A percentile compares a stretch with the other conserved stretches of the same genome.
phyloP scores from a whole-genome alignment of 1,284 basidiomycete species.

The Cerioporus squamosus region DNA sequence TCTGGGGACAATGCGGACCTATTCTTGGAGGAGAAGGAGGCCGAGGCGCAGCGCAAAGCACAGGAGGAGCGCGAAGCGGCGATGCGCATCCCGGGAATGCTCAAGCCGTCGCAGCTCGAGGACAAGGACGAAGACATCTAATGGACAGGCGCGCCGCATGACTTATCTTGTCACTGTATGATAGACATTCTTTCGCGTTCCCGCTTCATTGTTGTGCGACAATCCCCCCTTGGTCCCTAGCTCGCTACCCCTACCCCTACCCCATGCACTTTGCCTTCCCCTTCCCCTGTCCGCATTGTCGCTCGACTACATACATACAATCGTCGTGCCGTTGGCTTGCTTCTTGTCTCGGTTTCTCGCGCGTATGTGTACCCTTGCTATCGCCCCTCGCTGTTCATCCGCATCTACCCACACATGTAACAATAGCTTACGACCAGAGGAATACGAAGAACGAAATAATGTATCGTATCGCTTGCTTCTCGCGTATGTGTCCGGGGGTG shows the following conservation, averaged over 20 bases:
- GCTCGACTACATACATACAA: not conserved
- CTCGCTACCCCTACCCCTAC: not conserved
- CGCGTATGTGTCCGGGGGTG: not conserved
- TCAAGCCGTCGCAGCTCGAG: conserved; percentile 94
- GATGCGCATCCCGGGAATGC: conserved; percentile 96
- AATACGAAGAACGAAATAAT: conserved; percentile 29
- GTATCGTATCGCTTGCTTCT: conserved; percentile 15
- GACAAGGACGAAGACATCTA: conserved; percentile 89
- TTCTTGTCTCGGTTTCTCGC: conserved; percentile 22
- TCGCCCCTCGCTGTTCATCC: conserved; percentile 36
- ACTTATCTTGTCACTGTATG: conserved; percentile 29
- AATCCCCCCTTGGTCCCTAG: conserved; percentile 7
- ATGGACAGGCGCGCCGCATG: conserved; percentile 28
- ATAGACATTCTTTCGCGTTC: conserved; percentile 19
- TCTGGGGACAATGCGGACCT: conserved; percentile 86
- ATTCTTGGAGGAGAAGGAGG: conserved; percentile 95
- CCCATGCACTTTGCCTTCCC: not conserved
- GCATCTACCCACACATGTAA: conserved; percentile 39
- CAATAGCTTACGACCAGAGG: conserved; percentile 37
- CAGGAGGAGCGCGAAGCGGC: conserved; percentile 88
- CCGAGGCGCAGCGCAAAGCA: conserved; percentile 70
- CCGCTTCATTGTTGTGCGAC: conserved; percentile 1
- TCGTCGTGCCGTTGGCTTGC: conserved; percentile 4
- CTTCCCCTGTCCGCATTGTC: not conserved
- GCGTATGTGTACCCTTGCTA: conserved; percentile 33